Conservation (phyloP, 495 filamentous ascomycete genomes). For the Astrothelium subdiscretum region DNA sequence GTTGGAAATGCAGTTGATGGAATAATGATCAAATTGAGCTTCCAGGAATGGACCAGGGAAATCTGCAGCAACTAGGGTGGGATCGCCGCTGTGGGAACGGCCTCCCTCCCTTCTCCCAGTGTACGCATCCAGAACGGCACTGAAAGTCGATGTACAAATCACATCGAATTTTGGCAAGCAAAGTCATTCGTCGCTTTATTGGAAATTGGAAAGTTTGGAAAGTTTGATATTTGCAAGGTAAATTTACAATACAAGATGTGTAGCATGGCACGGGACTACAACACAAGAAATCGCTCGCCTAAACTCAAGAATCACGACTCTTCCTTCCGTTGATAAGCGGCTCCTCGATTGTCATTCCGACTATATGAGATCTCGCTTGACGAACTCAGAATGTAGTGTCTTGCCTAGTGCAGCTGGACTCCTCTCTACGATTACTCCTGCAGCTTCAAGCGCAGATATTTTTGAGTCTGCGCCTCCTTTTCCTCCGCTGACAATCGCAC, state of each 20-base stretch:
- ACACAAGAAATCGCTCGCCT: neutral
- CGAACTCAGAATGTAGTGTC: conserved; percentile 86
- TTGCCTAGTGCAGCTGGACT: conserved; percentile 86
- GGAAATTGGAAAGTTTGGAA: no score
- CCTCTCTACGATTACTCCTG: conserved; percentile 92
- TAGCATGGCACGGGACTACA: neutral
- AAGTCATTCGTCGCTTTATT: no score
- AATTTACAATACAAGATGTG: neutral
- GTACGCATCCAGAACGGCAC: no score
- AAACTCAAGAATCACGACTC: neutral
- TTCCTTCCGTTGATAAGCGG: neutral
- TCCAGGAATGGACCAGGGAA: no score
- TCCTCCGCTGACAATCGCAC: conserved; percentile 91
- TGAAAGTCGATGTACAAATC: no score
- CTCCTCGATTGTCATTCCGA: neutral
- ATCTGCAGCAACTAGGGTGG: no score
- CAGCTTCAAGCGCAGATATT: conserved; percentile 84
- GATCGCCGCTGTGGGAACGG: no score
- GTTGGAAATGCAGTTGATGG: neutral
- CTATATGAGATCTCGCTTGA: conserved; percentile 85
- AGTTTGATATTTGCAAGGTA: neutral
- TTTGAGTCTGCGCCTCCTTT: conserved; percentile 97
- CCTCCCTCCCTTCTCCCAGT: no score
- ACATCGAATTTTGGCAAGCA: no score
- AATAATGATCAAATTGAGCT: neutral